Evolutionary conservation across 108 stramenopile species (phyloP).

Genomic region (Nitzschia sp.): DNA sequence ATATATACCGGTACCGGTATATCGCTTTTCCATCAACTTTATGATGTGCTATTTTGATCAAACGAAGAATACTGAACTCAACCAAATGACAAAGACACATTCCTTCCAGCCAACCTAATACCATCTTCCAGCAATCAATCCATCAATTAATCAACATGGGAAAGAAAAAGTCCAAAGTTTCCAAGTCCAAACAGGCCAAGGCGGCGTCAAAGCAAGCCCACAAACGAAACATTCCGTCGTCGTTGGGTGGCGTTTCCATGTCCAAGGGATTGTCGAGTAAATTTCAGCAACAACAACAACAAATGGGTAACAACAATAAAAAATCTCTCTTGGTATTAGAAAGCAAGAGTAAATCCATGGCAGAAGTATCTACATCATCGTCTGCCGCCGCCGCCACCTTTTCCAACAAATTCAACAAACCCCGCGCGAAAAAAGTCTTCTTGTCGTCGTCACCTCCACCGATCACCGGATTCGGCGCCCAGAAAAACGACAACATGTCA

Average conservation of each 20-base stretch:
- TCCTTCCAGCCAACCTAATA: too few relatives aligned
- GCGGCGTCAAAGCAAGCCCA: constrained; percentile 14
- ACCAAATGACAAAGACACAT: too few relatives aligned
- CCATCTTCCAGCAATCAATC: too few relatives aligned
- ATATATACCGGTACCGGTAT: too few relatives aligned
- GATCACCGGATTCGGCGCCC: background rate
- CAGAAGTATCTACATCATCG: background rate
- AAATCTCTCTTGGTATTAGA: background rate
- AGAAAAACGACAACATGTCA: background rate
- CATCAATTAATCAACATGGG: too few relatives aligned
- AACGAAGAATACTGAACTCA: too few relatives aligned
- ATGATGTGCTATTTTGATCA: too few relatives aligned
- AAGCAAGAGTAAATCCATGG: background rate
- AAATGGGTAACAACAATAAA: background rate
- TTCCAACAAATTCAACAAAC: background rate
- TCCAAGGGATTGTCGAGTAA: constrained; percentile 21
- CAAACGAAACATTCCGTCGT: background rate
- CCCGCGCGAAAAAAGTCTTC: constrained; percentile 7
- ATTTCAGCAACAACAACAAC: constrained; percentile 13
- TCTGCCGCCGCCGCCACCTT: background rate
- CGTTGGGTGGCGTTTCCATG: constrained; percentile 18
- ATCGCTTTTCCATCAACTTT: too few relatives aligned
- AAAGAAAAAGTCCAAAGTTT: constrained; percentile 24
- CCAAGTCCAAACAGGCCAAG: constrained; percentile 21
- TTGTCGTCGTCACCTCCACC: constrained; percentile 6